Conservation (phyloP, 306 rosid genomes). For the Sophora flavescens region DNA sequence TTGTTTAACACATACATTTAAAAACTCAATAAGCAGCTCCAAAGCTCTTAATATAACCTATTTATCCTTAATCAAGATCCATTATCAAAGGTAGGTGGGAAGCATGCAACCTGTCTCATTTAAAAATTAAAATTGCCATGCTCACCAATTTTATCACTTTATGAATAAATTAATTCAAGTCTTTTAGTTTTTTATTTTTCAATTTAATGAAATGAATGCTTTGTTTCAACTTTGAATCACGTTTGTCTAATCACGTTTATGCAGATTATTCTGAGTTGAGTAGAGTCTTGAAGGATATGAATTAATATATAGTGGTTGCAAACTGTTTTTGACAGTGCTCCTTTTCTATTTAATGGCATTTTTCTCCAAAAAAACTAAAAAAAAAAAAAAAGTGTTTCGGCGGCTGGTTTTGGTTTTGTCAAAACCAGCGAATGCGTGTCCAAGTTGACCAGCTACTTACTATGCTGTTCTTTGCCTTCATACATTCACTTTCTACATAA, state of each 20-base stretch:
- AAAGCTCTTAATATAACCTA: too few species aligned
- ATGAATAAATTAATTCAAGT: too few species aligned
- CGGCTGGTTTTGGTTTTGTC: constrained; percentile 25
- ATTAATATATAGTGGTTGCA: background rate
- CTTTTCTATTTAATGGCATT: background rate
- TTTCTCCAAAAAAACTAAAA: too few species aligned
- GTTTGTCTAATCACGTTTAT: background rate
- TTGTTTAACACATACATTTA: too few species aligned
- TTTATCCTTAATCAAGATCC: constrained; percentile 6
- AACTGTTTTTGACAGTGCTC: background rate
- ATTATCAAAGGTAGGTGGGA: constrained; percentile 9
- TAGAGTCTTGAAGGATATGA: background rate
- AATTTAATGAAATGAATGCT: background rate
- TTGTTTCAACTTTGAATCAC: background rate
- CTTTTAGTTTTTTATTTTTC: background rate
- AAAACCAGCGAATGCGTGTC: too few species aligned
- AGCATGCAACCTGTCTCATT: background rate
- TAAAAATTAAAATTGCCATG: too few species aligned
- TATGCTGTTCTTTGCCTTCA: background rate
- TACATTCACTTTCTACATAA: background rate
- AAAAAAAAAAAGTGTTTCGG: background rate
- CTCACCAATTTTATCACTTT: background rate
- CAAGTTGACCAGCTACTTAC: too few species aligned
- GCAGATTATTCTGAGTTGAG: background rate
- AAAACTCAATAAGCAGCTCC: too few species aligned